Evolutionary conservation across 768 basidiomycete species (phyloP).

Genomic region (Boletales sp.): DNA sequence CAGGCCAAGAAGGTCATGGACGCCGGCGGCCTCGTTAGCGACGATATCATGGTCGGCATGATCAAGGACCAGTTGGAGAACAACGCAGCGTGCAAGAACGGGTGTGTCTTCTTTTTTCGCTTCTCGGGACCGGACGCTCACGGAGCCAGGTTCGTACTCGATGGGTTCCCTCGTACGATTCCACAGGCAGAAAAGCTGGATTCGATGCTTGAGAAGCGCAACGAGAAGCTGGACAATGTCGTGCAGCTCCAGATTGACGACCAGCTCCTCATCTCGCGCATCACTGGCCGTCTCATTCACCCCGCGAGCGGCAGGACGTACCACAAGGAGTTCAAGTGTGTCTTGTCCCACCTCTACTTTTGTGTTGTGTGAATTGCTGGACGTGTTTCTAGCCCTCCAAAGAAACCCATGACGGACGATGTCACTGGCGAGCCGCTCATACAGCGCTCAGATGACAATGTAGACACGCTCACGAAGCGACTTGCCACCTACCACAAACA

Average conservation of each 20-base stretch:
- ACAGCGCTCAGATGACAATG: slow-evolving; percentile 97
- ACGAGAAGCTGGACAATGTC: slow-evolving; percentile 89
- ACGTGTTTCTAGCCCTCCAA: slow-evolving; percentile 72
- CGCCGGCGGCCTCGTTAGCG: slow-evolving; percentile 87
- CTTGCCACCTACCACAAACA: slow-evolving; percentile 86
- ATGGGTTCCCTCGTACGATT: slow-evolving; percentile 99
- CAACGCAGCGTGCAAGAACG: slow-evolving; percentile 91
- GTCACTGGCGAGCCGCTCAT: slow-evolving; percentile 93
- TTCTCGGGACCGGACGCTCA: not conserved
- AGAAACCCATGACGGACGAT: slow-evolving; percentile 93
- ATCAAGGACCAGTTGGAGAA: slow-evolving; percentile 93
- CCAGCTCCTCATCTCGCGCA: slow-evolving; percentile 93
- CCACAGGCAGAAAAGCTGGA: slow-evolving; percentile 96
- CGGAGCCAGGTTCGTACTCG: slow-evolving; percentile 81
- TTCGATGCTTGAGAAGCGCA: slow-evolving; percentile 75
- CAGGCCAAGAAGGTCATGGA: slow-evolving; percentile 99
- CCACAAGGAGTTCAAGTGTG: slow-evolving; percentile 93
- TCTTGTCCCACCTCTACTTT: slow-evolving; percentile 10
- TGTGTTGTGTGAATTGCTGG: slow-evolving; percentile 7
- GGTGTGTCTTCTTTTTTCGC: slow-evolving; percentile 54
- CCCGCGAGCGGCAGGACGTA: slow-evolving; percentile 86
- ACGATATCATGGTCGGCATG: slow-evolving; percentile 98
- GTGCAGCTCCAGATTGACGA: slow-evolving; percentile 92
- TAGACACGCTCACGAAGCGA: slow-evolving; percentile 89
- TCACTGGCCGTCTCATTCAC: slow-evolving; percentile 95